Conservation (phyloP, 208 protist genomes). For the Porcisia deanei region DNA sequence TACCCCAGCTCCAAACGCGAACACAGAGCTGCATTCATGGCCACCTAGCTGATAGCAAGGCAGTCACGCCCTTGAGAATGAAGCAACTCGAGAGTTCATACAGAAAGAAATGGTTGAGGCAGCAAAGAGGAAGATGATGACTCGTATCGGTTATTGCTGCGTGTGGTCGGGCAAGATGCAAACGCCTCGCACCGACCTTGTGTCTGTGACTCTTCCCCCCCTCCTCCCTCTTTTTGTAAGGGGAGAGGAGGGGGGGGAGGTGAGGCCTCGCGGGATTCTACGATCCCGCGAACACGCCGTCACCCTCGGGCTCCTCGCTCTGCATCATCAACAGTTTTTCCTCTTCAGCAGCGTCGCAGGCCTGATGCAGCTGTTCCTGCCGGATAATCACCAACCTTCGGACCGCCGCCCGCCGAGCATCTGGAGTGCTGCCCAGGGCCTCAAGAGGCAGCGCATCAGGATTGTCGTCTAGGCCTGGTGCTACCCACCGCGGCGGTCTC, state of each 20-base stretch:
- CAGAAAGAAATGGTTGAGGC: not conserved
- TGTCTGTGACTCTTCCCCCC: not conserved
- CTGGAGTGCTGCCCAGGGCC: constrained; percentile 30
- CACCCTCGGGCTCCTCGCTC: not conserved
- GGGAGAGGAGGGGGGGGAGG: too few relatives aligned
- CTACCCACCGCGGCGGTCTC: not conserved
- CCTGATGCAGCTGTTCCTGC: constrained; percentile 36
- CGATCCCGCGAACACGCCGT: not conserved
- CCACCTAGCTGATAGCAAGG: not conserved
- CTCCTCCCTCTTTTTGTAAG: not conserved
- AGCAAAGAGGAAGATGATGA: too few relatives aligned
- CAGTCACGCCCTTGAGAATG: not conserved
- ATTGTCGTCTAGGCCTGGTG: constrained; percentile 5
- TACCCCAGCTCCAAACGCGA: not conserved
- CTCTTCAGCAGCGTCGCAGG: constrained; percentile 26
- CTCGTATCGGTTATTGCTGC: too few relatives aligned
- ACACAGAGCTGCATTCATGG: not conserved
- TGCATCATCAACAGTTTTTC: constrained; percentile 15
- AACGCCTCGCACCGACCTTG: not conserved
- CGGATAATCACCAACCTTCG: constrained; percentile 32
- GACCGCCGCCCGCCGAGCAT: constrained; percentile 21
- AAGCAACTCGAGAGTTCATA: not conserved
- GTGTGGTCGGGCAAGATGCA: not conserved
- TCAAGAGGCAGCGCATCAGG: constrained; percentile 34
- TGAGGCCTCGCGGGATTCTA: not conserved